Evolutionary conservation across 805 yeast genomes (phyloP), one percentile per base, ranked within the genome.

Genomic region (Barnettozyma californica): DNA sequence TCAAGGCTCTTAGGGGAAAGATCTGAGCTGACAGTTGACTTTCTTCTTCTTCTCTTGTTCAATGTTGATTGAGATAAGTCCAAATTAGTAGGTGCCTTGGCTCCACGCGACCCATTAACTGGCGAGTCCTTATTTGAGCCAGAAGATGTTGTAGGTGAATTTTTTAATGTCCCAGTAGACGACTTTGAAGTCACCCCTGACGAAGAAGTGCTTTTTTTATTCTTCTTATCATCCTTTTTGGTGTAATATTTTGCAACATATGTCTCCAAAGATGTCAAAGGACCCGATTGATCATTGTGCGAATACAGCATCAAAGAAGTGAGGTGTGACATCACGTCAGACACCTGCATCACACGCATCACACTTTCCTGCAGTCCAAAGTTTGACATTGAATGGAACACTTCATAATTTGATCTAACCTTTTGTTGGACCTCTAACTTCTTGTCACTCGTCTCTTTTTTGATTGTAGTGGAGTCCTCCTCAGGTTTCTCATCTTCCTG

Each of bases 251-350:
- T 51, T 13, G 61, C 48, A 4, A 70, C 68, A 49, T 66, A 69
- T 16, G 70, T 56, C 46, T 75, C 79, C 46, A 84, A 67, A 0
- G 86, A 78, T 21, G 74, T 76, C 38, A 79, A 51, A 0, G 90
- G 87, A 31, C 83, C 76, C 6, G 64, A 64, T 3, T 76, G 70
- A 23, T 77, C 71, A 29, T 69, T 69, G 7, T 73, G 65, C 48
- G 70, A 68, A 55, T 73, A 79, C 10, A 73, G 68, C 80, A 87
- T 81, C 47, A 89, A 67, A 6, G 85, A 81, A 47, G 77, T 75
- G 53, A 88, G 71, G 52, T 80, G 78, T 0, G 89, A 74, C 88
- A 89, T 84, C 9, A 84, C 83, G 63, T 87, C 94, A 38, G 89
- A 77, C 5, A 86, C 78, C 63, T 87, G 92, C 67, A 88, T 66